Conservation (phyloP, 208 protist genomes). For the Lotmaria passim region DNA sequence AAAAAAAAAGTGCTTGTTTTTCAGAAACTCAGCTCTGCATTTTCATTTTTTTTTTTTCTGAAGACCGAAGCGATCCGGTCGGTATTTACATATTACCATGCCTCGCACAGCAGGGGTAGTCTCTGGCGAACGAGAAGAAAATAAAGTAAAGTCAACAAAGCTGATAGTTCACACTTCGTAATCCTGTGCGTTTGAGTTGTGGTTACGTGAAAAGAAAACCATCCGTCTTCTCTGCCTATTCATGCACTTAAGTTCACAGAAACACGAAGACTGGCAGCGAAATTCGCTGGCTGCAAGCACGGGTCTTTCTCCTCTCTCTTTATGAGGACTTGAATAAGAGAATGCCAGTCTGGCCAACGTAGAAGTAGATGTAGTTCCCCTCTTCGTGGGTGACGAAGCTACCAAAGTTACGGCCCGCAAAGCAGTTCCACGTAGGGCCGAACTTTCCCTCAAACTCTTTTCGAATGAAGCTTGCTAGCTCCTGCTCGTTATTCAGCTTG, state of each 20-base stretch:
- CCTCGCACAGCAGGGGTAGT: not conserved
- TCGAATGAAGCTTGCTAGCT: constrained; percentile 99
- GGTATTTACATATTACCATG: constrained; percentile 7
- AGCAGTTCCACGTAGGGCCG: constrained; percentile 99
- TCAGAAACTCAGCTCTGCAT: too few relatives aligned
- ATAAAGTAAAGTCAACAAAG: not conserved
- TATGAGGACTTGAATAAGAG: constrained; percentile 96
- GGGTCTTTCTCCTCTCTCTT: not conserved
- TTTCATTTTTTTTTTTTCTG: too few relatives aligned
- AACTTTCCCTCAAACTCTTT: constrained; percentile 99
- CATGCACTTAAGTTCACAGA: not conserved
- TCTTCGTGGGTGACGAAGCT: constrained; percentile 99
- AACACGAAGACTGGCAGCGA: not conserved
- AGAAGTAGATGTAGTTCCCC: constrained; percentile 99
- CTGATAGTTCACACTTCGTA: not conserved
- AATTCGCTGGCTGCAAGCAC: too few relatives aligned
- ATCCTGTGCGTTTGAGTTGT: not conserved
- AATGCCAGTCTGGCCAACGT: constrained; percentile 99
- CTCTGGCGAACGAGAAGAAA: not conserved
- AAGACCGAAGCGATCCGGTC: not conserved
- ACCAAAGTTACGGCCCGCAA: constrained; percentile 99
- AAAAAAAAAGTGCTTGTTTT: too few relatives aligned
- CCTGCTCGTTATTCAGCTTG: constrained; percentile 99
- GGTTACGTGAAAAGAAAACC: not conserved
- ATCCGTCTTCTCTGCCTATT: not conserved